Conservation (phyloP, 441 rosid genomes). For the Aleurites moluccanus region DNA sequence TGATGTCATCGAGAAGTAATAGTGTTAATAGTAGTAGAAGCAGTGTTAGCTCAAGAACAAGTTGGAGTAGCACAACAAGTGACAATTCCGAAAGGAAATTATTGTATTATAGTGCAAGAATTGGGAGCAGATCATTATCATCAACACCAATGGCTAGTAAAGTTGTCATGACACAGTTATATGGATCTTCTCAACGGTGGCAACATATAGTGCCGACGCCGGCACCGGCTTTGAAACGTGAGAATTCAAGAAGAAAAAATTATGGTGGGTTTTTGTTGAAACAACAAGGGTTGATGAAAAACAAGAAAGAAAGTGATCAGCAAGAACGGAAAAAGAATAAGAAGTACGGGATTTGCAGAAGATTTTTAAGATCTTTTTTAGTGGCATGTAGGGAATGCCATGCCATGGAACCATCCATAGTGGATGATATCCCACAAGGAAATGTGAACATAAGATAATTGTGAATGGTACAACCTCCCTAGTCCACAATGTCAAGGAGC, state of each 20-base stretch:
- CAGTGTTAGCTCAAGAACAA: conserved; percentile 52
- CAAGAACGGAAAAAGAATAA: conserved; percentile 17
- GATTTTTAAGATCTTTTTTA: conserved; percentile 48
- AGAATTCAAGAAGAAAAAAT: conserved; percentile 42
- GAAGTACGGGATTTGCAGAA: conserved; percentile 44
- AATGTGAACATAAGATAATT: not conserved
- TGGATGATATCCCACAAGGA: conserved; percentile 24
- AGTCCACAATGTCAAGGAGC: too few relatives aligned
- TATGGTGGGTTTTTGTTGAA: conserved; percentile 20
- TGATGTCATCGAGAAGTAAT: conserved; percentile 59
- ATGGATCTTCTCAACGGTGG: conserved; percentile 70
- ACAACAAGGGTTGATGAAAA: conserved; percentile 2
- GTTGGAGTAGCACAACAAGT: conserved; percentile 39
- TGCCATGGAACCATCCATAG: conserved; percentile 68
- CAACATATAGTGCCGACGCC: conserved; percentile 60
- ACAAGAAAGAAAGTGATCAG: conserved; percentile 22
- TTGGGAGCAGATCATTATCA: not conserved
- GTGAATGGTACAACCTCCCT: too few relatives aligned
- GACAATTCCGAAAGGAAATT: conserved; percentile 34
- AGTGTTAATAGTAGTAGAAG: conserved; percentile 75
- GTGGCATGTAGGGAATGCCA: conserved; percentile 73
- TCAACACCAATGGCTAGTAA: conserved; percentile 38
- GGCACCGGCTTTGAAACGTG: conserved; percentile 45
- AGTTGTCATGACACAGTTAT: conserved; percentile 51
- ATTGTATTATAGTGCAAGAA: conserved; percentile 20